Percentiles rank a stretch among this genome's conserved stretches.
Evolutionary conservation across 2,329 filamentous ascomycete species (phyloP).

Genomic region (Aspergillus versicolor): DNA sequence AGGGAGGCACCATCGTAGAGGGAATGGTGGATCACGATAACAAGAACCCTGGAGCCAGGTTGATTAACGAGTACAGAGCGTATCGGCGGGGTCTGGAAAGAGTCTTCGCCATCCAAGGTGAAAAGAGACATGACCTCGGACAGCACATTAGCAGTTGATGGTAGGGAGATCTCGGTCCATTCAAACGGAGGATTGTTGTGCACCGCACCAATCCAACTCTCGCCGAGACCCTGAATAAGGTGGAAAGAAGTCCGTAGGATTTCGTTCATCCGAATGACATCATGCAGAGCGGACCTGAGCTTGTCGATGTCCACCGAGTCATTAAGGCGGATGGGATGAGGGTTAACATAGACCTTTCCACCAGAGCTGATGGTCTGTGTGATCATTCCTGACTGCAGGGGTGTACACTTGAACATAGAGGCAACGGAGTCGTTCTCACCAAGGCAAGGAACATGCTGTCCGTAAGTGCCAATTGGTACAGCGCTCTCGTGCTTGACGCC

Average conservation of each 20-base stretch:
- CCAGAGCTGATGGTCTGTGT: slow-evolving; percentile 62
- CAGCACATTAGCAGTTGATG: slow-evolving; percentile 15
- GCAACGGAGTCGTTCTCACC: slow-evolving; percentile 20
- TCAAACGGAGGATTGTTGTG: slow-evolving; percentile 21
- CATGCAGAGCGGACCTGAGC: slow-evolving; percentile 58
- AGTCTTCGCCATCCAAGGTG: slow-evolving; percentile 18
- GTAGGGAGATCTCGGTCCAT: slow-evolving; percentile 21
- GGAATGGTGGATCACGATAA: slow-evolving; percentile 74
- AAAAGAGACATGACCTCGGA: slow-evolving; percentile 13
- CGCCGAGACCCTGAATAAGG: slow-evolving; percentile 19
- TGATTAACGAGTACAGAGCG: slow-evolving; percentile 33
- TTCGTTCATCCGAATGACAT: slow-evolving; percentile 52
- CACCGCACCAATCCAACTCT: slow-evolving; percentile 29
- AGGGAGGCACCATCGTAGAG: slow-evolving; percentile 86
- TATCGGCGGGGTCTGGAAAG: slow-evolving; percentile 31
- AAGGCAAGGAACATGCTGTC: slow-evolving; percentile 19
- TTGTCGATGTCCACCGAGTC: slow-evolving; percentile 43
- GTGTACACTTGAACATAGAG: slow-evolving; percentile 58
- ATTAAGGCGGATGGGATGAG: slow-evolving; percentile 61
- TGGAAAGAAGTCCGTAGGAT: slow-evolving; percentile 64
- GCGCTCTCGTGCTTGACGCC: neutral
- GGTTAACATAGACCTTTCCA: slow-evolving; percentile 67
- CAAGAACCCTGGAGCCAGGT: slow-evolving; percentile 37
- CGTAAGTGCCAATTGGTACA: slow-evolving; percentile 11
- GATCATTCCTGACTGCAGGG: slow-evolving; percentile 81